Evolutionary conservation across 768 basidiomycete species (phyloP), one percentile per base, ranked within the genome.

Genomic region (Tulasnella sp.): DNA sequence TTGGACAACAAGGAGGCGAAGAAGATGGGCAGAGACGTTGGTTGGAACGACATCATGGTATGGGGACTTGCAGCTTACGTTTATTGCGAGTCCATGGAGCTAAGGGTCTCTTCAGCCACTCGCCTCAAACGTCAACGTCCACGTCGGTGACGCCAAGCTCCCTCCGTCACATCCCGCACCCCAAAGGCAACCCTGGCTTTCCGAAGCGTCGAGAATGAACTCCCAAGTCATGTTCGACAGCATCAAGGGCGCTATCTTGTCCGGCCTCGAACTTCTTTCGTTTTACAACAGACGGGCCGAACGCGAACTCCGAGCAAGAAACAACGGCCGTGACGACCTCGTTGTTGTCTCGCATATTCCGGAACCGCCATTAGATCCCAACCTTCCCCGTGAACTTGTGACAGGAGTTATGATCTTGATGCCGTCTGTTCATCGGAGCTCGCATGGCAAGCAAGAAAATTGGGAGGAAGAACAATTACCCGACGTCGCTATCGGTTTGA

Each of bases 201-300:
- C 60, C 3, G 60, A 64, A 31, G 60, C 28, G 28, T 64, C 60
- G 31, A 64, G 60, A 14, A 18, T 64, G 12, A 64, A 64, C 60
- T 24, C 14, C 31, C n/a, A 28, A 3, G 14, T 64, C 60, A 64
- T 64, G n/a, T 24, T 64, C 14, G 60, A 64, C n/a, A 64, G 60
- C 60, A 64, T 64, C 24, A 64, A 31, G 60, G 12, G 60, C 60
- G 60, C 60, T 24, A 16, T 64, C 12, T 28, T 64, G 60, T 31
- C 24, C 60, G 60, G 60, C 24, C 31, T 64, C 8, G 60, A 64
- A 28, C 60, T 64, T 14, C 9, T 64, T 28, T 64, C 60, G 7
- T 8, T 64, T 18, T 64, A 64, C n/a, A 64, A 64, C 60, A n/a
- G 60, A 28, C 60, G n/a, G 60, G 60, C 60, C n/a, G 60, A 64